Conservation (phyloP, 2,329 filamentous ascomycete species). For the Colletotrichum tofieldiae region DNA sequence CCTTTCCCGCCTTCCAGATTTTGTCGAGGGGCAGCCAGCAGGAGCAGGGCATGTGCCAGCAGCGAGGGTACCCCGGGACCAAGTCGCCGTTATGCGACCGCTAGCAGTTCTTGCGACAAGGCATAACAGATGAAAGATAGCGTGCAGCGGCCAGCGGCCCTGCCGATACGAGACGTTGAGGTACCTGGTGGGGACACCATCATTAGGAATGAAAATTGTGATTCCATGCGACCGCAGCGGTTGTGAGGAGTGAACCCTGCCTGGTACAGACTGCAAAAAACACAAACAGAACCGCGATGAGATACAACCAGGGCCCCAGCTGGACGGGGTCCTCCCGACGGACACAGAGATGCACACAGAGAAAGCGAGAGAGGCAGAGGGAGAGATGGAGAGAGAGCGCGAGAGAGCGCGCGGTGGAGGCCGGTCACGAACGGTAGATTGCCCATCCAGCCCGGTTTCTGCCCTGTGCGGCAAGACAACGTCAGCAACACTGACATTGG, state of each 20-base stretch:
- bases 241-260: constrained; percentile 8
- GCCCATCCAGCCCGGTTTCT: neutral
- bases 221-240: constrained; percentile 18
- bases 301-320: neutral
- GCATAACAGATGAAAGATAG: neutral
- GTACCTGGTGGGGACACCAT: constrained; percentile 31
- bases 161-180: constrained; percentile 36
- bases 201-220: constrained; percentile 37
- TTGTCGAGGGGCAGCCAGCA: constrained; percentile 25
- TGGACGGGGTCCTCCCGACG: neutral
- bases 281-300: constrained; percentile 6
- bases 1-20: constrained; percentile 34
- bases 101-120: constrained; percentile 12
- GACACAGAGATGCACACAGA: neutral
- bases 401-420: neutral
- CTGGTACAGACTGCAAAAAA: neutral
- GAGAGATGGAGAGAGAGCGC: neutral
- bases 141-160: constrained; percentile 5
- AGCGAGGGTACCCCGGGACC: constrained; percentile 6
- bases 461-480: constrained; percentile 12
- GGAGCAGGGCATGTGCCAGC: constrained; percentile 36
- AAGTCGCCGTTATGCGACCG: constrained; percentile 16
- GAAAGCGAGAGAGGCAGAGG: neutral
- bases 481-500: neutral
- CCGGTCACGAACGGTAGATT: neutral